Percentiles rank a stretch among this genome's conserved stretches.
Conservation (phyloP, 2,329 filamentous ascomycete species). For the Claviceps paspali region DNA sequence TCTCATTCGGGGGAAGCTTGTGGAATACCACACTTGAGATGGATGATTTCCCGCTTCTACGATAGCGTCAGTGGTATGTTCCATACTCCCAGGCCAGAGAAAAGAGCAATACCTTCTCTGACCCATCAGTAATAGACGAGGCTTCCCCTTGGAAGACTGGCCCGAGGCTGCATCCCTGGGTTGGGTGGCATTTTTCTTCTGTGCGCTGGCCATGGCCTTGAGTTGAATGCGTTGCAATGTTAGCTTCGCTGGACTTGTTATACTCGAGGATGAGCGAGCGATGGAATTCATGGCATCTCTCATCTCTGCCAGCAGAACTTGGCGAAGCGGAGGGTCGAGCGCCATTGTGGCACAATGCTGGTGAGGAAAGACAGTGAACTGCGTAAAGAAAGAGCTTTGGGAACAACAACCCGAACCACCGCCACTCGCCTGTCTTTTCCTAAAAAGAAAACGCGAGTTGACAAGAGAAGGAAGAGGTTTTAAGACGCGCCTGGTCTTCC, state of each 20-base stretch:
- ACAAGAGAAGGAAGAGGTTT: not conserved
- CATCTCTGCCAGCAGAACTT: conserved; percentile 11
- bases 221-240: conserved; percentile 47
- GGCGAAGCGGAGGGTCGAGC: conserved; percentile 17
- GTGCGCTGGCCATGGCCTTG: conserved; percentile 40
- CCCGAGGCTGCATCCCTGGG: conserved; percentile 28
- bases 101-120: conserved; percentile 68
- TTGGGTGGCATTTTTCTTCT: conserved; percentile 33
- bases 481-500: not conserved
- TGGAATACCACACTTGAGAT: conserved; percentile 99
- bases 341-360: conserved; percentile 13
- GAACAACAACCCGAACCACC: not conserved
- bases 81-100: not conserved
- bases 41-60: conserved; percentile 91
- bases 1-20: conserved; percentile 91
- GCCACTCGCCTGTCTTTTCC: not conserved
- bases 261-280: conserved; percentile 15
- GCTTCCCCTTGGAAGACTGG: conserved; percentile 49
- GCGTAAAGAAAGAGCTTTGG: not conserved
- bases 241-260: conserved; percentile 43
- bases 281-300: conserved; percentile 14
- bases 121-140: conserved; percentile 83
- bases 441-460: not conserved
- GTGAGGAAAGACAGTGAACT: not conserved
- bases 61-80: not conserved